Percentiles rank a stretch among this genome's conserved stretches.
phyloP scores from a whole-genome alignment of 352 stramenopile genomes.

The Globisporangium ultimum region DNA sequence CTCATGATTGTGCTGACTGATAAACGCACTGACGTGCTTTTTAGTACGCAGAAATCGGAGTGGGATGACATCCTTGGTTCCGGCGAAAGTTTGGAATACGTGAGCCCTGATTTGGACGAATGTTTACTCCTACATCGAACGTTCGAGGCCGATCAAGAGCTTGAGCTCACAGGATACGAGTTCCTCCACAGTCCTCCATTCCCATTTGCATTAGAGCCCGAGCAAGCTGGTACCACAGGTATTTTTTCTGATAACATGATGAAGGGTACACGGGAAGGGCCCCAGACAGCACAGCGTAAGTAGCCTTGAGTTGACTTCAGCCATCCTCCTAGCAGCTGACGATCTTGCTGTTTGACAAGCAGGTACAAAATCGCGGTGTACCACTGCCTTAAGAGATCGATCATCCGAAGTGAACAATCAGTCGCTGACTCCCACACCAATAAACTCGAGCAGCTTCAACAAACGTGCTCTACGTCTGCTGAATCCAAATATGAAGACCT shows the following conservation, averaged over 20 bases:
- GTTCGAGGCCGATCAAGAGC: slow-evolving; percentile 54
- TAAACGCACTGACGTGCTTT: background rate
- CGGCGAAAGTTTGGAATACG: slow-evolving; percentile 45
- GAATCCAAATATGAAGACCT: background rate
- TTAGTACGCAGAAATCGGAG: slow-evolving; percentile 17
- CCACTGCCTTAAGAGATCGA: slow-evolving; percentile 3
- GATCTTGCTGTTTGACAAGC: background rate
- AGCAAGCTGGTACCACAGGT: background rate
- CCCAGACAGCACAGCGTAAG: background rate
- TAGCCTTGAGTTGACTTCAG: background rate
- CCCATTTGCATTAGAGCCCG: background rate
- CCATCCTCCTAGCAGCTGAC: background rate
- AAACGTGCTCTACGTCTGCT: background rate
- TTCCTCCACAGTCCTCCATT: slow-evolving; percentile 59
- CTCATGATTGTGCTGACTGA: slow-evolving; percentile 1
- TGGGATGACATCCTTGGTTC: slow-evolving; percentile 59
- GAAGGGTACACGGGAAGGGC: background rate
- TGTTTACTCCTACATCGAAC: slow-evolving; percentile 32
- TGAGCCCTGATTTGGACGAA: slow-evolving; percentile 58
- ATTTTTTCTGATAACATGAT: background rate
- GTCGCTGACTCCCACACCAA: background rate
- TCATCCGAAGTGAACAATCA: slow-evolving; percentile 2
- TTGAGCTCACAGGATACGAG: slow-evolving; percentile 57
- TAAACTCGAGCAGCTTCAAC: background rate
- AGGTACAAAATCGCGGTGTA: background rate